phyloP scores from a whole-genome alignment of 192 early-diverging fungal species.

The Umbelopsis isabellina region DNA sequence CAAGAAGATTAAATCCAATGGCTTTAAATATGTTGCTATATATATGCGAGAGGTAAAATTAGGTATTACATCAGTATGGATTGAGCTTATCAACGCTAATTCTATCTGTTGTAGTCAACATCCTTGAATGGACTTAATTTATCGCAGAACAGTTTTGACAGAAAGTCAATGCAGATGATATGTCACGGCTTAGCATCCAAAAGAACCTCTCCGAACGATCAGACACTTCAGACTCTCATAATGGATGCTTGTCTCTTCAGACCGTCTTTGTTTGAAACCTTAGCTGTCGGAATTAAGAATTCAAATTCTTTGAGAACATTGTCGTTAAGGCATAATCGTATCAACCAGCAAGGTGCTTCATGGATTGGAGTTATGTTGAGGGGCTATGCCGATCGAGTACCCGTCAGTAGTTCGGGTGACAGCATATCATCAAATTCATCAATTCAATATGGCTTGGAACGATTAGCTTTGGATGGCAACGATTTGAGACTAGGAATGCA shows the following conservation, averaged over 20 bases:
- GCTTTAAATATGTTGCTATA: conserved; percentile 75
- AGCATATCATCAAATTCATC: not conserved
- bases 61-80: not conserved
- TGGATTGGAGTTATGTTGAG: conserved; percentile 60
- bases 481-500: conserved; percentile 55
- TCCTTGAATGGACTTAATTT: conserved; percentile 69
- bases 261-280: conserved; percentile 14
- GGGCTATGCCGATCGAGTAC: conserved; percentile 49
- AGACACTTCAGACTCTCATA: conserved; percentile 18
- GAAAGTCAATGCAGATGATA: conserved; percentile 67
- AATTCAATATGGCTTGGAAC: conserved; percentile 36
- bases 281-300: conserved; percentile 48
- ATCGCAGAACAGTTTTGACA: conserved; percentile 69
- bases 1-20: conserved; percentile 63
- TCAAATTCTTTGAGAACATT: conserved; percentile 44
- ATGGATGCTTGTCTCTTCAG: conserved; percentile 32
- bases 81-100: not conserved
- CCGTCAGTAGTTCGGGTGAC: not conserved
- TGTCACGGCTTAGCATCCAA: conserved; percentile 46
- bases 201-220: conserved; percentile 16
- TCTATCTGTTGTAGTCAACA: conserved; percentile 50
- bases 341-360: conserved; percentile 48
- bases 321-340: conserved; percentile 51
- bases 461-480: conserved; percentile 46
- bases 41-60: conserved; percentile 66